Base-by-base conservation (phyloP, 352 stramenopile genomes). In the Poterioochromonas sp. region DNA sequence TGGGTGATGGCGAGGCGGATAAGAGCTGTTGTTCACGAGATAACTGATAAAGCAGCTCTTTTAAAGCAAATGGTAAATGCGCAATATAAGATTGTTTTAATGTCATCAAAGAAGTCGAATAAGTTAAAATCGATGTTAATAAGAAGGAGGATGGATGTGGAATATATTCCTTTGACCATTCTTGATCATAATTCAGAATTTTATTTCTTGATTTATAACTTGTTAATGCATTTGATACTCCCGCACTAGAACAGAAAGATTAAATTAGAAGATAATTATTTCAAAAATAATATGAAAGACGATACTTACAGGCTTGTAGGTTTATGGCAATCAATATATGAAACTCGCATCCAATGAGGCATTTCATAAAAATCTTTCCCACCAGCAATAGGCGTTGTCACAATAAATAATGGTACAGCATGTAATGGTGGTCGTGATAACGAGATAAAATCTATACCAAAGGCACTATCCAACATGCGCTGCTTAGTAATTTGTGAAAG, bases 391-490 rank as follows among this genome's bases (percentile, higher is more conserved):
- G 2, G 11, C 39, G 15, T n/a, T 26, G 12, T 12, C 3, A 74
- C 65, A 2, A 32, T 2, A 80, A 99, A 98, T 63, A 99, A 90
- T 29, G 95, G 95, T n/a, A 95, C 92, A 18, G 95, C 91, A 81
- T 99, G 95, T 32, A 98, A 83, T 34, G 95, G 95, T 2, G 94
- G 94, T 29, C 94, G 89, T 5, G 91, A 89, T 0, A 99, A 81
- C 79, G 91, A 97, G 41, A 99, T 90, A 90, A 98, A 97, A 83
- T 99, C 95, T 85, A 97, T 98, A 5, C 95, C 95, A 79, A 99
- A 96, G 0, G 94, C 95, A 82, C 97, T 97, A 86, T 99, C 95
- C 93, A 99, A 98, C 94, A 99, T 99, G 34, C 95, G 86, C 82
- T 98, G 94, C 83, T 97, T 97, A 0, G 94, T 98, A 65, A 98